Evolutionary conservation across 1,139 yeast species (phyloP).

Genomic region (Geotrichum siamense): DNA sequence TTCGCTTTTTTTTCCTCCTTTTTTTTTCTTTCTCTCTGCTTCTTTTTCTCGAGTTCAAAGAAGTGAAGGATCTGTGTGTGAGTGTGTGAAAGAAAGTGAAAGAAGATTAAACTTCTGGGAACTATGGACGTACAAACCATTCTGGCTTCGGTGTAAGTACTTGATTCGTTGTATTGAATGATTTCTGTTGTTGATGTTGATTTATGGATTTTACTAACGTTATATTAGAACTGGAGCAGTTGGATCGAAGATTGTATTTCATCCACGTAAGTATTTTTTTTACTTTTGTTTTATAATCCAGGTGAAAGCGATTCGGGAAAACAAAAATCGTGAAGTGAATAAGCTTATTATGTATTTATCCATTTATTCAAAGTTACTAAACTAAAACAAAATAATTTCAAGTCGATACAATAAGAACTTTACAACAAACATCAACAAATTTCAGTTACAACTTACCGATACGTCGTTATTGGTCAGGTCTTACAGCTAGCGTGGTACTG

Average conservation of each 20-base stretch:
- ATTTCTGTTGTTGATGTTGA: not conserved
- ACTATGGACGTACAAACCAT: constrained; percentile 25
- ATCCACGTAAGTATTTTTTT: constrained; percentile 31
- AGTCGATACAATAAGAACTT: constrained; percentile 38
- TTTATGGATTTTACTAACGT: constrained; percentile 1
- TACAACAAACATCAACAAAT: constrained; percentile 38
- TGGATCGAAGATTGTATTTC: constrained; percentile 34
- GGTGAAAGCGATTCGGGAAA: not conserved
- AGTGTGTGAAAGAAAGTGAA: no score
- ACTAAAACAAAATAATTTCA: not conserved
- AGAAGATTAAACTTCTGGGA: no score
- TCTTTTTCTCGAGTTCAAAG: no score
- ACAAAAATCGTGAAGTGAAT: not conserved
- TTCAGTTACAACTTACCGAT: constrained; percentile 34
- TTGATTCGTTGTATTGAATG: not conserved
- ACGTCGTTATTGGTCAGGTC: constrained; percentile 38
- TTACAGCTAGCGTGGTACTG: constrained; percentile 36
- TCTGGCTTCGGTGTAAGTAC: constrained; percentile 25
- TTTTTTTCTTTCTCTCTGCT: no score
- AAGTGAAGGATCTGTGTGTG: no score
- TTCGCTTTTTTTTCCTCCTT: no score
- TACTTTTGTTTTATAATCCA: no score
- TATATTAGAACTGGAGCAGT: constrained; percentile 34
- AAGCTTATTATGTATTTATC: not conserved
- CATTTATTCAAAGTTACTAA: not conserved